Conservation (phyloP, 2,329 filamentous ascomycete species). For the Tolypocladium nubicola region DNA sequence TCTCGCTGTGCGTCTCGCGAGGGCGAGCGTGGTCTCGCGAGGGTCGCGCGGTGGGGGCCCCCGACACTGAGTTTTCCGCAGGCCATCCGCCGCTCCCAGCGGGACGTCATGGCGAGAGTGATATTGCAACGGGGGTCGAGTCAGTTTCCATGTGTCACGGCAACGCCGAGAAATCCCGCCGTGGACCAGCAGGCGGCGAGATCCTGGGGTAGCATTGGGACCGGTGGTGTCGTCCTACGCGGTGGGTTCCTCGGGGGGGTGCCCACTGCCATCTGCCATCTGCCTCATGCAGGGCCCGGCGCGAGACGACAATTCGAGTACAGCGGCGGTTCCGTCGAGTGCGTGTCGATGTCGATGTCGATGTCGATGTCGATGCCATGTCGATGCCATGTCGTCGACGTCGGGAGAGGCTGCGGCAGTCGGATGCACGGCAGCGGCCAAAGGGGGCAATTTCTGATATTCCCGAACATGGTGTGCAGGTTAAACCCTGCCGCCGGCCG, state of each 20-base stretch:
- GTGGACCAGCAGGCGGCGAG: background rate
- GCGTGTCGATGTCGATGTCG: no score
- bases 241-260: no score
- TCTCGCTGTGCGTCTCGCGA: background rate
- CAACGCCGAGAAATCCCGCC: constrained; percentile 2
- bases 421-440: background rate
- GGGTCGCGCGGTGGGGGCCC: background rate
- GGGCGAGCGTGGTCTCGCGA: background rate
- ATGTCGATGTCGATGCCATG: no score
- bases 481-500: background rate
- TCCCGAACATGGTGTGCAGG: background rate
- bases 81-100: background rate
- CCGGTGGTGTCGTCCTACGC: no score
- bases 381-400: background rate
- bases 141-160: constrained; percentile 11
- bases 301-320: no score
- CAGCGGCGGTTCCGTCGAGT: no score
- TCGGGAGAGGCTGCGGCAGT: background rate
- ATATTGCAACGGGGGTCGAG: background rate
- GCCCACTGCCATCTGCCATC: no score
- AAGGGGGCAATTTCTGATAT: background rate
- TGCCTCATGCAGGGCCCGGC: no score
- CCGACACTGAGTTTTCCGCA: background rate
- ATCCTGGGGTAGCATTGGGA: background rate
- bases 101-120: background rate